Evolutionary conservation across 2,329 filamentous ascomycete species (phyloP).

Genomic region (Cylindrodendrum hubeiense): DNA sequence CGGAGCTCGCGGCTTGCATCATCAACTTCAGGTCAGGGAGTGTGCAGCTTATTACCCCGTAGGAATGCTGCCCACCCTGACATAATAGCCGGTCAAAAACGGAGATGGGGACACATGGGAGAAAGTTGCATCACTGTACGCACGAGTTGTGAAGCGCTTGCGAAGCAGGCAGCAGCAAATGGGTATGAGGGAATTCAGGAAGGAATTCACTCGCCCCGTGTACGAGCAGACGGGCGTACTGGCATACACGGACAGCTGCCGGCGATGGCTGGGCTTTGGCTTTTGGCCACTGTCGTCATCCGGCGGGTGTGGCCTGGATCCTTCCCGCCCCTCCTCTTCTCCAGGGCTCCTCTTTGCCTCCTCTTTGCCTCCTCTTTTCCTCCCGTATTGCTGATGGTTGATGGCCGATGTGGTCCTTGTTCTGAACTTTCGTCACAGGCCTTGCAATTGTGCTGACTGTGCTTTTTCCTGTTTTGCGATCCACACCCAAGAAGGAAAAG

Average conservation of each 20-base stretch:
- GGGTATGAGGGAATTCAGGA: slow-evolving; percentile 19
- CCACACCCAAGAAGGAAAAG: slow-evolving; percentile 1
- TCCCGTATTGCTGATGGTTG: slow-evolving; percentile 10
- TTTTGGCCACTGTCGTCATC: slow-evolving; percentile 22
- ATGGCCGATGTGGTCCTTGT: slow-evolving; percentile 2
- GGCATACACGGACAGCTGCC: slow-evolving; percentile 6
- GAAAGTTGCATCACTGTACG: slow-evolving; percentile 3
- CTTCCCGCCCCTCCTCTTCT: slow-evolving; percentile 19
- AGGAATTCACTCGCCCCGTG: slow-evolving; percentile 7
- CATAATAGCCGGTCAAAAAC: background rate
- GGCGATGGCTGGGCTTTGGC: background rate
- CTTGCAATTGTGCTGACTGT: slow-evolving; percentile 12
- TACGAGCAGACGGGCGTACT: background rate
- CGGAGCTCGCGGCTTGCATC: slow-evolving; percentile 15
- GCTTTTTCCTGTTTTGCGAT: slow-evolving; percentile 8
- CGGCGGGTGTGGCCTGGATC: slow-evolving; percentile 15
- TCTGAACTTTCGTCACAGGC: background rate
- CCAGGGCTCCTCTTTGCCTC: background rate
- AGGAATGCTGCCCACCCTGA: background rate
- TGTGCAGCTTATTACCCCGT: background rate
- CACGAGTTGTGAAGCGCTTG: background rate
- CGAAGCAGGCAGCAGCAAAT: background rate
- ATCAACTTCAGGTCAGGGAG: slow-evolving; percentile 13
- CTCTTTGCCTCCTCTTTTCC: background rate
- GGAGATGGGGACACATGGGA: background rate